Conservation (phyloP, 257 asterid genomes). For the Petunia axillaris region DNA sequence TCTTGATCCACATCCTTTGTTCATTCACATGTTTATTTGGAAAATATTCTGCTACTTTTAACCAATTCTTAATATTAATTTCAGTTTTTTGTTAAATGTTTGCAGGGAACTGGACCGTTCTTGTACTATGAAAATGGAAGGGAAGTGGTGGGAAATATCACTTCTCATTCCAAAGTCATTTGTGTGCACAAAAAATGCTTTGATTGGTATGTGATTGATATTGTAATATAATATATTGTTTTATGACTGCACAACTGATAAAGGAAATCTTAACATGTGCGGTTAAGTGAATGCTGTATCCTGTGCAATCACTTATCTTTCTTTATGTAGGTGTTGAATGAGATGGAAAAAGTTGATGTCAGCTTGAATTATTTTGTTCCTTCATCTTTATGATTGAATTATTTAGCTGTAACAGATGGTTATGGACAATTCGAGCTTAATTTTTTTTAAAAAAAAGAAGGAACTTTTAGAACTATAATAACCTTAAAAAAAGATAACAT, state of each 20-base stretch:
- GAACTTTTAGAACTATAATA: neutral
- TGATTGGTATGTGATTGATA: conserved; percentile 64
- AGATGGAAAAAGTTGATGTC: neutral
- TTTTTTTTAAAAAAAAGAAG: too few species aligned
- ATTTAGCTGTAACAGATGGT: conserved; percentile 15
- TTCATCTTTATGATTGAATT: conserved; percentile 9
- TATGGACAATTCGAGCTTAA: conserved; percentile 7
- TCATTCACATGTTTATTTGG: conserved; percentile 1
- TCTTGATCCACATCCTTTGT: conserved; percentile 12
- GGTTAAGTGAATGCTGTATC: neutral
- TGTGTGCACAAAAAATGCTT: conserved; percentile 79
- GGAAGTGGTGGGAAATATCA: conserved; percentile 54
- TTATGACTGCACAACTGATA: neutral
- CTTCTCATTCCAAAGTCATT: conserved; percentile 47
- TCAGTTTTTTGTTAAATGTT: conserved; percentile 31
- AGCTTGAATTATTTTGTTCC: neutral
- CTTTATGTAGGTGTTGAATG: conserved; percentile 21
- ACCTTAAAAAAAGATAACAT: neutral
- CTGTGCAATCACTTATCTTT: conserved; percentile 12
- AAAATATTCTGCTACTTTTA: neutral
- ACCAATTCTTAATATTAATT: conserved; percentile 13
- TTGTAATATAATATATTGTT: neutral
- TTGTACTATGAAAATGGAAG: conserved; percentile 74
- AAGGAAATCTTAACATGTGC: neutral
- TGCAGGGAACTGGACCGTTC: conserved; percentile 72